phyloP scores from a whole-genome alignment of 345 rosid genomes.

The Schrenkiella parvula region DNA sequence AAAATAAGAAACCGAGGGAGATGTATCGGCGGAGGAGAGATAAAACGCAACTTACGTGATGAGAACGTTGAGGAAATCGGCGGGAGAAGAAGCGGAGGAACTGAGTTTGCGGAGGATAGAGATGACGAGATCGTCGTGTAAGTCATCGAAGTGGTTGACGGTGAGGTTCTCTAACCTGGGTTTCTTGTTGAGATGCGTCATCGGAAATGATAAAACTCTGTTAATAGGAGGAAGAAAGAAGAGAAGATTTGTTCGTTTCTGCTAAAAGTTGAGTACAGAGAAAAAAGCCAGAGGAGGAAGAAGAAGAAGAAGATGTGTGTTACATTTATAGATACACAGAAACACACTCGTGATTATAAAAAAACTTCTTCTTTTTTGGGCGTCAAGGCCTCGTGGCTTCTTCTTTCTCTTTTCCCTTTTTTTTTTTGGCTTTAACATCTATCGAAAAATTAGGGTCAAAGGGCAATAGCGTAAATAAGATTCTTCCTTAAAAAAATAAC shows the following conservation, averaged over 20 bases:
- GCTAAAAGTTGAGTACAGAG: not conserved
- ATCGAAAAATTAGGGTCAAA: not conserved
- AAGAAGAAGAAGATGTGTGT: not conserved
- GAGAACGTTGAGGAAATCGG: conserved; percentile 45
- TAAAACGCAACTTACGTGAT: conserved; percentile 39
- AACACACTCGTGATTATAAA: not conserved
- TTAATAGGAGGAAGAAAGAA: conserved; percentile 3
- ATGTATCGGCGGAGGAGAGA: not conserved
- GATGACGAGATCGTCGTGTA: conserved; percentile 58
- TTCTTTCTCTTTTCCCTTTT: not conserved
- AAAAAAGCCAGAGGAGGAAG: not conserved
- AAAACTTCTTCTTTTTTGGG: not conserved
- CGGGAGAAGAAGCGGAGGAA: conserved; percentile 54
- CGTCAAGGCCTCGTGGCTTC: not conserved
- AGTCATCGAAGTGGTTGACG: conserved; percentile 41
- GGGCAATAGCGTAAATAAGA: not conserved
- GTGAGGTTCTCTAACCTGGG: conserved; percentile 7
- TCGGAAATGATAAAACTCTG: not conserved
- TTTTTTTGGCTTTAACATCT: not conserved
- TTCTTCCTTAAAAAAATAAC: not conserved
- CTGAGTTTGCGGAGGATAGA: conserved; percentile 49
- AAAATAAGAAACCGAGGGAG: not conserved
- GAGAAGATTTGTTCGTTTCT: not conserved
- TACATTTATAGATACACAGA: conserved; percentile 6
- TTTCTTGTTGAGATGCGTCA: conserved; percentile 37